A percentile compares a stretch with the other conserved stretches of the same genome.
phyloP scores from a whole-genome alignment of 2,329 filamentous ascomycete species.

The Byssothecium circinans region DNA sequence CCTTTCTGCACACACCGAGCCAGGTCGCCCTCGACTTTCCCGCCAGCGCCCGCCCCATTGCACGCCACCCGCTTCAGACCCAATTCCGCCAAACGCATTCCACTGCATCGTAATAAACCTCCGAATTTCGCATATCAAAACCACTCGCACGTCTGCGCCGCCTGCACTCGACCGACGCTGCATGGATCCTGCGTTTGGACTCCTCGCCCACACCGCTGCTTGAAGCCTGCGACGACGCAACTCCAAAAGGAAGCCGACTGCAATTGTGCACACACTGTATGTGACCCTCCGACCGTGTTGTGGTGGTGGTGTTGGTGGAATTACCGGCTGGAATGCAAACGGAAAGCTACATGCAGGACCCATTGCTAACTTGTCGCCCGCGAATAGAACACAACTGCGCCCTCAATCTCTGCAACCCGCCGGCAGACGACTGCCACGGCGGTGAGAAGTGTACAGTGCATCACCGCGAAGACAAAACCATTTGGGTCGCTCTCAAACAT shows the following conservation, averaged over 20 bases:
- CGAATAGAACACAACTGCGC: conserved; percentile 17
- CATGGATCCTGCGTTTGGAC: conserved; percentile 31
- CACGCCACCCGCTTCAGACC: too few relatives aligned
- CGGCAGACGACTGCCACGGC: conserved; percentile 16
- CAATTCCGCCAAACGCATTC: too few relatives aligned
- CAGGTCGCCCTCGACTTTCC: too few relatives aligned
- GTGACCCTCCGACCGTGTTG: conserved; percentile 5
- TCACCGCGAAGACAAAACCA: conserved; percentile 3
- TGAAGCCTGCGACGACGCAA: conserved; percentile 8
- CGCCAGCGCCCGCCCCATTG: too few relatives aligned
- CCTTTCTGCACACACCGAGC: too few relatives aligned
- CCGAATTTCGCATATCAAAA: not conserved
- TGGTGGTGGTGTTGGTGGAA: conserved; percentile 7
- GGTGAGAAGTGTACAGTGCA: conserved; percentile 13
- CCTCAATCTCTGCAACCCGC: conserved; percentile 11
- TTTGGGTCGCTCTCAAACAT: conserved; percentile 1
- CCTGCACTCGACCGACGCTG: conserved; percentile 16
- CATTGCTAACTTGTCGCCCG: conserved; percentile 17
- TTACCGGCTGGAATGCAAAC: conserved; percentile 12
- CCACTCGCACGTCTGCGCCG: not conserved
- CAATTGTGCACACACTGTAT: conserved; percentile 11
- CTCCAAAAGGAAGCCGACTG: not conserved
- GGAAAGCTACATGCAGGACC: conserved; percentile 12
- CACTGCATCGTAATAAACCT: not conserved
- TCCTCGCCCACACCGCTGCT: conserved; percentile 13